A percentile compares a stretch with the other conserved stretches of the same genome.
Conservation (phyloP, 306 rosid species). For the Prunus davidiana region DNA sequence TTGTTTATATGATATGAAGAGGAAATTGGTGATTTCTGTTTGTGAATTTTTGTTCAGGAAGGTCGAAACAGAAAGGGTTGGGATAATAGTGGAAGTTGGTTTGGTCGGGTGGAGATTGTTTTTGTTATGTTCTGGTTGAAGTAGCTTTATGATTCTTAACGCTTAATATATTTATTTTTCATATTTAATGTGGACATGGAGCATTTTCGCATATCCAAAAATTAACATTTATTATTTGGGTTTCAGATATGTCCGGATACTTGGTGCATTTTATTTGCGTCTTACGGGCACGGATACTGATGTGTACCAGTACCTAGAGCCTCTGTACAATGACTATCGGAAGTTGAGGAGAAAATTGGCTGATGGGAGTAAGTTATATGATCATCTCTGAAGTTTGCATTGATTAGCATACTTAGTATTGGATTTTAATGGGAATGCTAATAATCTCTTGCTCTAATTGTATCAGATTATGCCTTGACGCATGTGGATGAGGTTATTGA, state of each 20-base stretch:
- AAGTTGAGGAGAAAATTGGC: slow-evolving; percentile 64
- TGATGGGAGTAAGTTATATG: slow-evolving; percentile 67
- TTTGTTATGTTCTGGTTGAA: not conserved
- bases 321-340: slow-evolving; percentile 81
- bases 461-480: slow-evolving; percentile 67
- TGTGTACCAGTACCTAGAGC: slow-evolving; percentile 85
- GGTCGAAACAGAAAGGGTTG: not conserved
- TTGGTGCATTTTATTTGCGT: slow-evolving; percentile 92
- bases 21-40: not conserved
- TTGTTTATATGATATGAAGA: not conserved
- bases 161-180: not conserved
- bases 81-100: not conserved
- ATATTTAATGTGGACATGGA: not conserved
- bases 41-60: not conserved
- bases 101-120: not conserved
- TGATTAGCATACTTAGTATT: not conserved
- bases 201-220: not conserved
- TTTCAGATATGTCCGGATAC: slow-evolving; percentile 78
- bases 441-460: slow-evolving; percentile 15
- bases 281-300: slow-evolving; percentile 86
- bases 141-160: not conserved
- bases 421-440: not conserved
- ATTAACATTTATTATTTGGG: not conserved
- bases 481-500: slow-evolving; percentile 98
- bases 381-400: not conserved